phyloP scores from a whole-genome alignment of 2,329 filamentous ascomycete genomes.

The Botrytis squamosa region DNA sequence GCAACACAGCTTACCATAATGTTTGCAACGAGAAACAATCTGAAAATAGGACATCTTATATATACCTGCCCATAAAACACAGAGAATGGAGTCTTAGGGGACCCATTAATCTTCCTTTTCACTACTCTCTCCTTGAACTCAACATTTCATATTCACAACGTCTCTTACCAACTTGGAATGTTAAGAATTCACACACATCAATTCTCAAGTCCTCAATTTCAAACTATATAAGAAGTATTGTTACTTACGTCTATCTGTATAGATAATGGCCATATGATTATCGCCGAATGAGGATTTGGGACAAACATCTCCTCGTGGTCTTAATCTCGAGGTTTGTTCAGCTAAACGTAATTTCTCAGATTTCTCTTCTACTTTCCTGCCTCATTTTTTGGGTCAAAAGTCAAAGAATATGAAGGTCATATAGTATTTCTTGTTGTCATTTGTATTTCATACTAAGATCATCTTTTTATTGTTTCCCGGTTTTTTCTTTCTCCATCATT shows the following conservation, averaged over 20 bases:
- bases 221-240: neutral
- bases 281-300: fast-evolving
- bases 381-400: neutral
- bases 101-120: neutral
- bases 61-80: neutral
- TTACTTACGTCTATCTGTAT: neutral
- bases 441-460: fast-evolving
- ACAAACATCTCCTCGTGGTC: neutral
- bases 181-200: no score
- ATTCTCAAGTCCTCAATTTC: neutral
- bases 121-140: neutral
- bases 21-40: neutral
- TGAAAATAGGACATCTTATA: neutral
- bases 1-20: neutral
- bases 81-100: neutral
- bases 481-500: neutral
- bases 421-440: neutral
- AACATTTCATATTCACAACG: neutral
- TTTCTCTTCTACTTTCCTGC: fast-evolving
- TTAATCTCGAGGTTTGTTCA: neutral
- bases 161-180: fast-evolving
- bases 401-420: fast-evolving
- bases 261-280: no score
- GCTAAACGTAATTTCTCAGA: neutral
- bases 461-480: neutral